Evolutionary conservation across 441 rosid species (phyloP).

Genomic region (Adansonia madagascariensis): DNA sequence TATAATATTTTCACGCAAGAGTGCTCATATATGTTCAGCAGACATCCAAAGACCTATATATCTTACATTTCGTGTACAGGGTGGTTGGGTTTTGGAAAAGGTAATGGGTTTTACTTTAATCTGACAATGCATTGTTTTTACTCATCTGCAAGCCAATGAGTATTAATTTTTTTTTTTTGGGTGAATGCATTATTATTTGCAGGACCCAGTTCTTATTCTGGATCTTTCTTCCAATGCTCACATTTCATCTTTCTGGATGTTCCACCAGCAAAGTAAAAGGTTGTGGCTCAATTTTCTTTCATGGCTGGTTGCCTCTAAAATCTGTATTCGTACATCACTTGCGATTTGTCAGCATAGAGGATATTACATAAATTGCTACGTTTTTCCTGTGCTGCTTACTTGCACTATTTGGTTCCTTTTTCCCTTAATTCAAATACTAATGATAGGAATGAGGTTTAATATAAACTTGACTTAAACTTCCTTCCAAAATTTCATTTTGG

Average conservation of each 20-base stretch:
- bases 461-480: not conserved
- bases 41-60: constrained; percentile 79
- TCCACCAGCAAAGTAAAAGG: constrained; percentile 97
- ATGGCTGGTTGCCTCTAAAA: not conserved
- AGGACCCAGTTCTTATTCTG: constrained; percentile 83
- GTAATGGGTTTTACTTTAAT: constrained; percentile 45
- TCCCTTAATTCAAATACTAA: not conserved
- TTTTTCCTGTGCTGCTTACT: not conserved
- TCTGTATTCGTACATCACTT: constrained; percentile 12
- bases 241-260: constrained; percentile 90
- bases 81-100: constrained; percentile 96
- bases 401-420: not conserved
- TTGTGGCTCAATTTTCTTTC: constrained; percentile 36
- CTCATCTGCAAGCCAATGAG: not conserved
- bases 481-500: not conserved
- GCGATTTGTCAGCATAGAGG: not conserved
- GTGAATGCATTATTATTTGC: constrained; percentile 36
- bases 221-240: constrained; percentile 71
- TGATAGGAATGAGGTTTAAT: constrained; percentile 1
- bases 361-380: not conserved
- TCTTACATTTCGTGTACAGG: constrained; percentile 78
- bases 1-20: constrained; percentile 62
- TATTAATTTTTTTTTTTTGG: constrained; percentile 15
- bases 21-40: constrained; percentile 70
- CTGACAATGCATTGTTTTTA: constrained; percentile 20